phyloP scores from a whole-genome alignment of 2,329 filamentous ascomycete genomes.

The Botryotinia calthae region DNA sequence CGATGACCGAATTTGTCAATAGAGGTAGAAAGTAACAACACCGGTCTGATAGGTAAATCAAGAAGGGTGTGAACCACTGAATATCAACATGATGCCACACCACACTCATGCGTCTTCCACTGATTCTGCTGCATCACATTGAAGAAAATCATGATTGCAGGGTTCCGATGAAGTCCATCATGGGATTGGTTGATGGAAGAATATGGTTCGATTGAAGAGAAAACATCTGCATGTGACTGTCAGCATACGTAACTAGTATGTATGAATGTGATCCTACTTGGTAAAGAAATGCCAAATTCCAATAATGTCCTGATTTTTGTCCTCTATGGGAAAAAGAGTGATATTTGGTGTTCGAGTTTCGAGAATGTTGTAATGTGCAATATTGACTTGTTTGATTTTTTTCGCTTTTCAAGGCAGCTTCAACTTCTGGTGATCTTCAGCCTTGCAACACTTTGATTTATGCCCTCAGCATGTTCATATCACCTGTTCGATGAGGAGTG shows the following conservation, averaged over 20 bases:
- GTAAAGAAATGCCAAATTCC: neutral
- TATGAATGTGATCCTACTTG: neutral
- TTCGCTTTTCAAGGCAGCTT: neutral
- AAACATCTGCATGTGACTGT: neutral
- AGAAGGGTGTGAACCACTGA: neutral
- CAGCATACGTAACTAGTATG: neutral
- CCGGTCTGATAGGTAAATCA: neutral
- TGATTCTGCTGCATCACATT: constrained; percentile 4
- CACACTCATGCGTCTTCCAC: neutral
- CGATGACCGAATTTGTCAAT: neutral
- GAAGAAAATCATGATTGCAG: neutral
- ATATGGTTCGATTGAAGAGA: neutral
- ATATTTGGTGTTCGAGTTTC: neutral
- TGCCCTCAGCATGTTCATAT: neutral
- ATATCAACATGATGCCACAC: neutral
- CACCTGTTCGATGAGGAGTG: neutral
- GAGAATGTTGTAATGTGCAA: neutral
- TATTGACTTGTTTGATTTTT: neutral
- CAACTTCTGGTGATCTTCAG: neutral
- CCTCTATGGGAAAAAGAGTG: neutral
- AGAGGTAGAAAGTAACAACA: neutral
- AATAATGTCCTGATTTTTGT: neutral
- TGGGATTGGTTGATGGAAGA: neutral
- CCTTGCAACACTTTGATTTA: neutral
- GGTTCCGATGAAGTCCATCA: neutral